phyloP scores from a whole-genome alignment of 179 eudicot genomes.

The Drosera spatulata region DNA sequence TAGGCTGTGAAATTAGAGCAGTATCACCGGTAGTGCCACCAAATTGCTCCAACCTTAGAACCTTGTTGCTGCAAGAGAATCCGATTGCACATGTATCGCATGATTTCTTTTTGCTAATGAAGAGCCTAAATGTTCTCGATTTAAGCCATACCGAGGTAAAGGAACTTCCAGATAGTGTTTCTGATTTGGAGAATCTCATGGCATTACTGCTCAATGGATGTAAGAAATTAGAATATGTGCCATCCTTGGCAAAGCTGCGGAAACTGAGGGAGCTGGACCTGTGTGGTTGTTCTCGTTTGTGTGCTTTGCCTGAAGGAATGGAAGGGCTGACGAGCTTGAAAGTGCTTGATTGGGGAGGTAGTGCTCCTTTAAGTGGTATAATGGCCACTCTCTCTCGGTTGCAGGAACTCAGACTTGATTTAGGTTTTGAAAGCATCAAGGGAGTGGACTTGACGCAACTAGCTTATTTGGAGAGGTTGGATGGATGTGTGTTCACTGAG shows the following conservation, averaged over 20 bases:
- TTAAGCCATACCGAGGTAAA: not conserved
- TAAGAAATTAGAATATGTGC: not conserved
- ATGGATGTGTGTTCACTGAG: too few relatives aligned
- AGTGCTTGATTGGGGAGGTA: too few relatives aligned
- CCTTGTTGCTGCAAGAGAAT: conserved; percentile 8
- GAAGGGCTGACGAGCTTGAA: too few relatives aligned
- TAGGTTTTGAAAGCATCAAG: too few relatives aligned
- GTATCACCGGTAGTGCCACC: conserved; percentile 2
- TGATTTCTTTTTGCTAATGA: conserved; percentile 11
- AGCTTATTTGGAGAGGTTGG: too few relatives aligned
- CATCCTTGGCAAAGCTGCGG: conserved; percentile 5
- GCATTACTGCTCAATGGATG: conserved; percentile 5
- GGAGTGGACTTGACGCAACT: too few relatives aligned
- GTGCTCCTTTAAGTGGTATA: too few relatives aligned
- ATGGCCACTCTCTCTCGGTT: too few relatives aligned
- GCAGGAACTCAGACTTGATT: too few relatives aligned
- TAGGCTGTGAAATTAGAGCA: not conserved
- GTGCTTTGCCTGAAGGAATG: too few relatives aligned
- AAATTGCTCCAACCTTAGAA: conserved; percentile 8
- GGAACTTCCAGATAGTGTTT: conserved; percentile 8
- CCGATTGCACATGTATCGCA: conserved; percentile 7
- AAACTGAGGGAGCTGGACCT: conserved; percentile 7
- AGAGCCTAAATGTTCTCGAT: conserved; percentile 7
- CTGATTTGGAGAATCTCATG: conserved; percentile 7
- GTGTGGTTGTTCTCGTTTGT: too few relatives aligned